Evolutionary conservation across 164 flowering plant genomes (phyloP), one percentile per base, ranked within the genome.

Genomic region (Umbilicus rupestris): DNA sequence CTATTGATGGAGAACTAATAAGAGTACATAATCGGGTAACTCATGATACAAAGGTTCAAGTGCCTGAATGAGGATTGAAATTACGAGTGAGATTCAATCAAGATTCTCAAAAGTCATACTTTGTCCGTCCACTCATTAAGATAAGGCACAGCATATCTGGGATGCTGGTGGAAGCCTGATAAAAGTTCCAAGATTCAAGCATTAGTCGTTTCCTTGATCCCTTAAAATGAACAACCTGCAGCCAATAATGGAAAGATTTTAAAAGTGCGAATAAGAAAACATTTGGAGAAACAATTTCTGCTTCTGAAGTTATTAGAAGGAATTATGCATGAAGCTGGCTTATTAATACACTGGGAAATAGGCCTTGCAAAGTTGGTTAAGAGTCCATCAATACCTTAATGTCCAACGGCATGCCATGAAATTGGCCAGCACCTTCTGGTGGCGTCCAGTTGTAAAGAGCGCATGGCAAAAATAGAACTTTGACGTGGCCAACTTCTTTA

Each of bases 351-450:
- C 6, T 45, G 17, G 2, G 6, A 45, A 19, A 3, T 7, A 5
- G 31, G 26, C 33, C 26, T 24, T 4, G 37, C 19, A 49, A 3
- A 28, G 28, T 28, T 47, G 39, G 22, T 30, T 31, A 70, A 4
- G 2, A 58, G 26, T 58, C 3, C 45, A 17, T 67, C 7, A 35
- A 50, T 79, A 90, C 97, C 96, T 91, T 94, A 19, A 94, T 87
- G 77, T 89, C 88, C 77, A 94, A 75, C n/a, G 97, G 92, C 92
- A 94, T 91, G 76, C 99, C 99, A 71, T 89, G 99, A 82, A 93
- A 94, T 72, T 94, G 92, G 49, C 97, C 97, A 4, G 99, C 96
- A 65, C 97, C 99, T 64, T 94, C 97, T 7, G 99, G 97, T 46
- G 97, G 99, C 62, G 96, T 94, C 99, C 99, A 94, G 63, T 94